phyloP scores from a whole-genome alignment of 179 eudicot genomes.

The Vitellaria paradoxa region DNA sequence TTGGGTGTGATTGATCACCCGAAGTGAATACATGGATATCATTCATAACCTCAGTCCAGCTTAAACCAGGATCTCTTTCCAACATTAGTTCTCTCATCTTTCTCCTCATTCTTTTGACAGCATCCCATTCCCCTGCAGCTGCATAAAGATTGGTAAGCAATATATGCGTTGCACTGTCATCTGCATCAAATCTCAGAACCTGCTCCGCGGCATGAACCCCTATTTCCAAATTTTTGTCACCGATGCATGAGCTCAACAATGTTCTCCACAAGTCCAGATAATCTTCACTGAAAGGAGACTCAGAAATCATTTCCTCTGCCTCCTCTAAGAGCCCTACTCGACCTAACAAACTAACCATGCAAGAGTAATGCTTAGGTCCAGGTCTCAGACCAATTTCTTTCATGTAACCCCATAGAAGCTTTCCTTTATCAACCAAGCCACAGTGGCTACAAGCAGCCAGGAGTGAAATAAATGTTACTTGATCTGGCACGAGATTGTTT shows the following conservation, averaged over 20 bases:
- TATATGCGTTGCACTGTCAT: constrained; percentile 56
- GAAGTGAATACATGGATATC: constrained; percentile 56
- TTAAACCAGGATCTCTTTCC: constrained; percentile 81
- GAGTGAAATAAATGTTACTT: constrained; percentile 65
- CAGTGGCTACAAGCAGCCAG: constrained; percentile 79
- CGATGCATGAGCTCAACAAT: constrained; percentile 64
- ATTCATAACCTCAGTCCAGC: constrained; percentile 67
- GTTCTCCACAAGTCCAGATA: constrained; percentile 69
- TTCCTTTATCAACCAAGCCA: constrained; percentile 59
- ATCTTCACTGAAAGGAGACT: constrained; percentile 45
- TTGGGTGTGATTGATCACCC: constrained; percentile 57
- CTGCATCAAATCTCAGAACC: constrained; percentile 41
- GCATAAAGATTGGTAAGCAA: constrained; percentile 76
- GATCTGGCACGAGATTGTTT: constrained; percentile 50
- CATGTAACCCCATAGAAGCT: constrained; percentile 62
- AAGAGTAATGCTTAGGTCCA: constrained; percentile 74
- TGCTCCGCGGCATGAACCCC: constrained; percentile 61
- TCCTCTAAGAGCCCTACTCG: constrained; percentile 80
- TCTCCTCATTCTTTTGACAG: constrained; percentile 60
- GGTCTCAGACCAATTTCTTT: constrained; percentile 45
- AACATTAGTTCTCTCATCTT: constrained; percentile 41
- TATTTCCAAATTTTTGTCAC: constrained; percentile 36
- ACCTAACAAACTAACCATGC: constrained; percentile 80
- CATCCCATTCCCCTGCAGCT: constrained; percentile 67
- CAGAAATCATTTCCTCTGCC: constrained; percentile 52